Evolutionary conservation across 192 early-diverging fungal genomes (phyloP).

Genomic region (Chytriomyces confervae): DNA sequence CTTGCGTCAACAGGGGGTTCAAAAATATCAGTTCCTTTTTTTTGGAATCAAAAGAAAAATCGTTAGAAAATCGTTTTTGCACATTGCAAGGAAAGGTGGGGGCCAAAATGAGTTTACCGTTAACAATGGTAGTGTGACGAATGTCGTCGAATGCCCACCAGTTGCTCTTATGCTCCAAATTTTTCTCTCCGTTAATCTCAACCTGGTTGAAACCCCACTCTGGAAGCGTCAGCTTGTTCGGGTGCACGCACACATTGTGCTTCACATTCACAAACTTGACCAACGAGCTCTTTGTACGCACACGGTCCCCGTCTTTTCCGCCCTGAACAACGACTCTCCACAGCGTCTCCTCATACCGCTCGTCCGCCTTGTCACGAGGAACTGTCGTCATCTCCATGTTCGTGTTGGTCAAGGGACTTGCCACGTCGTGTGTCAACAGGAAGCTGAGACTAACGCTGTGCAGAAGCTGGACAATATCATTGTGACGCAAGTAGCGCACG

Average conservation of each 20-base stretch:
- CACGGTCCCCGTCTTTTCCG: slow-evolving; percentile 39
- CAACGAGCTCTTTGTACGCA: slow-evolving; percentile 44
- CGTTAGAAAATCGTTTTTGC: too few species aligned
- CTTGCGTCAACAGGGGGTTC: slow-evolving; percentile 21
- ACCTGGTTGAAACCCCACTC: slow-evolving; percentile 88
- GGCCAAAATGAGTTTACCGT: slow-evolving; percentile 59
- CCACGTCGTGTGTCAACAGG: slow-evolving; percentile 80
- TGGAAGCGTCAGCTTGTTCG: slow-evolving; percentile 72
- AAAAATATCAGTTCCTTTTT: slow-evolving; percentile 45
- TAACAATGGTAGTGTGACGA: slow-evolving; percentile 55
- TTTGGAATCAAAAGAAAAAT: slow-evolving; percentile 11
- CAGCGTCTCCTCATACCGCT: slow-evolving; percentile 61
- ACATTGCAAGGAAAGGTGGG: too few species aligned
- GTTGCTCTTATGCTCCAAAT: slow-evolving; percentile 71
- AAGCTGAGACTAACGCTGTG: slow-evolving; percentile 62
- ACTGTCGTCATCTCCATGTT: slow-evolving; percentile 84
- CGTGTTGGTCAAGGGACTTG: slow-evolving; percentile 73
- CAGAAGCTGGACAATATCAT: slow-evolving; percentile 66
- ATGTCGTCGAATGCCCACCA: slow-evolving; percentile 84
- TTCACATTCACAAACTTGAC: slow-evolving; percentile 78
- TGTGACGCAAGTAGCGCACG: slow-evolving; percentile 60
- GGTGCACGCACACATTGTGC: slow-evolving; percentile 81
- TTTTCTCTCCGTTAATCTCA: slow-evolving; percentile 95
- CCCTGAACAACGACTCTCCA: slow-evolving; percentile 54
- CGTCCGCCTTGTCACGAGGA: slow-evolving; percentile 44